Base-by-base conservation (phyloP, 2,329 filamentous ascomycete genomes). In the Alternaria conjuncta region DNA sequence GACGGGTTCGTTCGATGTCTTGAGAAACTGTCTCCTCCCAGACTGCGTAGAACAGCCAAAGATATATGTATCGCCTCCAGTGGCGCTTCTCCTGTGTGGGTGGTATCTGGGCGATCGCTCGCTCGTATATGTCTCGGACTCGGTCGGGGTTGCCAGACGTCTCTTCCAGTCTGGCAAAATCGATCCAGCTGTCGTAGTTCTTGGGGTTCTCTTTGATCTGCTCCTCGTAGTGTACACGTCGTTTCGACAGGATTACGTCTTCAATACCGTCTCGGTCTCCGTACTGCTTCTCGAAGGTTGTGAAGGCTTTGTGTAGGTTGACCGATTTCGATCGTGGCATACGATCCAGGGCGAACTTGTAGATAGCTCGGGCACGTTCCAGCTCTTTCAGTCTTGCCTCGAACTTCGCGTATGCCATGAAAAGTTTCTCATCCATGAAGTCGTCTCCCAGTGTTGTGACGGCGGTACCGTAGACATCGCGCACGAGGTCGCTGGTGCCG, bases 131-230 rank as follows among this genome's bases (percentile, higher is more conserved):
- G 70, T 99, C 96, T 32, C 96, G 89, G 2, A 97, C 90, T 45
- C 92, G 89, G 67, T 97, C 94, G 1, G 88, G 82, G 76, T 97
- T 92, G 9, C 92, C 92, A 1, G 92, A 90, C 0, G 89, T 88
- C 81, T 99, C 96, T 79, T 99, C 96, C 7, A 99, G 83, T 8
- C 92, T 88, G 25, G 94, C 94, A 79, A 95, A 97, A 80, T 98
- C 96, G 71, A 99, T 95, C 96, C 96, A 99, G 12, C 90, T 88
- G 76, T 99, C 96, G 83, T 99, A 99, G 80, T 97, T 97, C 75
- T 96, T 96, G 2, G 94, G 89, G 74, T 97, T 98, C 76, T 96
- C 92, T 75, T 94, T 95, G 69, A 98, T 88, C 75, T 96, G 91
- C 71, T 97, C 93, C 80, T 99, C 96, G 80, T 99, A 99, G 66